Conservation (phyloP, 2,329 filamentous ascomycete genomes). For the Paecilomyces fulvus region DNA sequence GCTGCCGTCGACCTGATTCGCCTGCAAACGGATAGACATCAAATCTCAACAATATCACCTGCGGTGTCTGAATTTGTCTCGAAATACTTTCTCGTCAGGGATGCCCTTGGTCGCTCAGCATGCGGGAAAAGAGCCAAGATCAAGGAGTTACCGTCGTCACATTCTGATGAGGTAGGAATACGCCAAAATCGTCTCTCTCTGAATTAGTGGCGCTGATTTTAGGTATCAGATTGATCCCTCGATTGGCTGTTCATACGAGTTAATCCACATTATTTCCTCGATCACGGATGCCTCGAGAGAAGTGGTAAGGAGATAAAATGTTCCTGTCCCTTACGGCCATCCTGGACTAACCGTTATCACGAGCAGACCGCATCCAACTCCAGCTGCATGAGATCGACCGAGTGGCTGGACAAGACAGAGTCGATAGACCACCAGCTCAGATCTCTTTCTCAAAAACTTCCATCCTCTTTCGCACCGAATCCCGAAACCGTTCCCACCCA, state of each 20-base stretch:
- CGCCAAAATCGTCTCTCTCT: neutral
- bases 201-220: neutral
- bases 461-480: neutral
- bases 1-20: constrained; percentile 8
- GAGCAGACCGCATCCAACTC: neutral
- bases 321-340: too few species aligned
- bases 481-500: neutral
- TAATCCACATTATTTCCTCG: constrained; percentile 7
- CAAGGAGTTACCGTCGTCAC: constrained; percentile 4
- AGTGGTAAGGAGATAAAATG: constrained; percentile 2
- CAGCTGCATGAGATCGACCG: neutral
- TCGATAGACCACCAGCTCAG: constrained; percentile 4
- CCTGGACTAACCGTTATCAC: neutral
- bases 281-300: constrained; percentile 7
- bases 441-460: constrained; percentile 5
- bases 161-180: constrained; percentile 5
- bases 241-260: constrained; percentile 7
- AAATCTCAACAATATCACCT: neutral
- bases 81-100: constrained; percentile 8
- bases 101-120: constrained; percentile 8
- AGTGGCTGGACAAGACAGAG: neutral
- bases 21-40: neutral
- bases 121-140: constrained; percentile 8
- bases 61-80: constrained; percentile 6
- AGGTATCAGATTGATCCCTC: constrained; percentile 5